These are phyloP conservation scores for Arabis alpina DNA, from an alignment of 345 rosid species.

Conservation along the genomic window DNA sequence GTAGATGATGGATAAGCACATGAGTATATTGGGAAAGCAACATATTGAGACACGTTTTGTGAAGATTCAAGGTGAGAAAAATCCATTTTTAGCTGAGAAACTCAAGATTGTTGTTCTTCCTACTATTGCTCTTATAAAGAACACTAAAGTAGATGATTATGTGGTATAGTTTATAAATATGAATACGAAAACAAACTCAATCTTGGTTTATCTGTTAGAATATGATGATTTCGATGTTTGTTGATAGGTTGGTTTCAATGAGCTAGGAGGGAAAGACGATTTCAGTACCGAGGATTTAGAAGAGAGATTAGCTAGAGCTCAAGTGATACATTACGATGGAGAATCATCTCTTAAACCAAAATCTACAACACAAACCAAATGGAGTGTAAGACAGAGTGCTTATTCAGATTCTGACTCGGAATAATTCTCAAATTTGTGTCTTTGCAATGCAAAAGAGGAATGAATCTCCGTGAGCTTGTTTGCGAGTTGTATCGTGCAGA, in stretches of 20 bases:
- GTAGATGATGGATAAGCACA: constrained; percentile 96
- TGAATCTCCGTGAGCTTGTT: not conserved
- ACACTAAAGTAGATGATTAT: constrained; percentile 96
- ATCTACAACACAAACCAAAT: constrained; percentile 53
- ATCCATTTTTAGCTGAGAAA: constrained; percentile 92
- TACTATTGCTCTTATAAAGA: constrained; percentile 90
- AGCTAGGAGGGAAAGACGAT: constrained; percentile 94
- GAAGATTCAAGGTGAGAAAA: constrained; percentile 96
- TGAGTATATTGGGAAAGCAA: constrained; percentile 82
- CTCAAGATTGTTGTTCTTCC: constrained; percentile 95
- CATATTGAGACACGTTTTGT: constrained; percentile 96
- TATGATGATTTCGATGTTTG: not conserved
- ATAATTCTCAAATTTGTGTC: constrained; percentile 21
- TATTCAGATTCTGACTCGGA: constrained; percentile 69
- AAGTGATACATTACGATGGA: constrained; percentile 78
- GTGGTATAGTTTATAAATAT: constrained; percentile 65
- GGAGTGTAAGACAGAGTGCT: constrained; percentile 78
- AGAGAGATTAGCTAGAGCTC: constrained; percentile 89
- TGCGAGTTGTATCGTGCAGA: not conserved
- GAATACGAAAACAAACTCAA: not conserved
- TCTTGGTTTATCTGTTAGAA: not conserved
- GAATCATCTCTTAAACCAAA: constrained; percentile 71
- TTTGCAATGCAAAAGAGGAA: not conserved
- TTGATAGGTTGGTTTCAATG: constrained; percentile 90
- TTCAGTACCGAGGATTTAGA: constrained; percentile 89